Conservation (phyloP, 805 yeast genomes). For the Cyberlindnera maclurae region DNA sequence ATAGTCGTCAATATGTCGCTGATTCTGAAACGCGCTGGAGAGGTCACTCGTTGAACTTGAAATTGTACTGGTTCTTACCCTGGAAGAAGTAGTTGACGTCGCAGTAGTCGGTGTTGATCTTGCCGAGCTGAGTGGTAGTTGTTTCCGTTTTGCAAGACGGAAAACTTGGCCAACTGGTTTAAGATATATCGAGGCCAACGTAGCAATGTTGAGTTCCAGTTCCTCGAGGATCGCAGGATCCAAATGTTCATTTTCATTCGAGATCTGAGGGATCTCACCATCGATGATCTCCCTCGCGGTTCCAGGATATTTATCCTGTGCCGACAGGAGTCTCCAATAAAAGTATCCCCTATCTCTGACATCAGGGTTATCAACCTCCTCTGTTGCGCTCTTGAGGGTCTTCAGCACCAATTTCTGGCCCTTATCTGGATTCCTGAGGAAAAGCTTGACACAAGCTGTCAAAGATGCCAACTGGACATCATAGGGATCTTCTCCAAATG, state of each 20-base stretch:
- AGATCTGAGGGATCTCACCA: constrained; percentile 54
- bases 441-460: constrained; percentile 68
- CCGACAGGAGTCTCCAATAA: constrained; percentile 75
- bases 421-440: constrained; percentile 45
- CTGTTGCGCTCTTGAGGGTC: constrained; percentile 62
- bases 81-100: neutral
- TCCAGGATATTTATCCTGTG: constrained; percentile 33
- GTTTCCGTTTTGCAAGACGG: constrained; percentile 49
- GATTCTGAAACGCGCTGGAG: neutral
- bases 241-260: constrained; percentile 58
- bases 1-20: constrained; percentile 29
- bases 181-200: constrained; percentile 75
- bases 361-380: constrained; percentile 75
- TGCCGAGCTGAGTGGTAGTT: constrained; percentile 44
- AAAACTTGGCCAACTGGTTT: constrained; percentile 81
- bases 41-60: constrained; percentile 2
- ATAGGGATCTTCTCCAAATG: constrained; percentile 55
- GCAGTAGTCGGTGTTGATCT: constrained; percentile 21
- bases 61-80: constrained; percentile 7
- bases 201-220: constrained; percentile 72
- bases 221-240: constrained; percentile 72
- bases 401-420: constrained; percentile 53
- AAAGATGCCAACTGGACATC: constrained; percentile 71
- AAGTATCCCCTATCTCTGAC: constrained; percentile 77
- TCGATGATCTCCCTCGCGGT: constrained; percentile 48